Evolutionary conservation across 1,139 yeast genomes (phyloP), one percentile per base, ranked within the genome.

Genomic region (Scheffersomyces cryptocercus): DNA sequence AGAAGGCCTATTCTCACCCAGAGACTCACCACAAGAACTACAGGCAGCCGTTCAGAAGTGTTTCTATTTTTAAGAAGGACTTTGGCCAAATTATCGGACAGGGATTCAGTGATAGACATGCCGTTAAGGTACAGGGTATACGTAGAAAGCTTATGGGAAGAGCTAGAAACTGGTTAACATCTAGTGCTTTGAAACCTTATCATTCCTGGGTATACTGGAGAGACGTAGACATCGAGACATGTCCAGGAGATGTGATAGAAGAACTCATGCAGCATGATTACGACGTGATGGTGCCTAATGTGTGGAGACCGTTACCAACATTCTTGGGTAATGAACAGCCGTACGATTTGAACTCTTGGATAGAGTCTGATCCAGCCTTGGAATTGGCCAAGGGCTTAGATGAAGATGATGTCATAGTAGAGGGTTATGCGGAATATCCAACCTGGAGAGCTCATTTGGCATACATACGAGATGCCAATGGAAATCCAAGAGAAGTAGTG

Each of bases 201-300:
- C 97, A 89, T 64, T 84, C 95, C 2, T 89, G 96, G 96, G 96
- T 89, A 10, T 86, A 88, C 61, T 89, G 97, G 97, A 76, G 96
- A 65, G 97, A 89, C 62, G 96, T 83, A 3, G 97, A 89, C 61
- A 84, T 89, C 43, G 96, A 88, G 56, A 78, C 88, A 26, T 82
- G 88, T 55, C 95, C 96, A 0, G 87, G 88, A 13, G 74, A 85
- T 37, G 85, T 89, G 38, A 79, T 89, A 51, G 87, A 89, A 62
- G 88, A 82, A 58, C 71, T 89, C 64, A 88, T 88, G 90, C 76
- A 78, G 52, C 74, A 68, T 48, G 81, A 83, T 53, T 85, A 77
- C 55, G 97, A 89, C 61, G 88, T 89, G 11, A 77, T 89, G 64
- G 95, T 88, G 9, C 97, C 97, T 11, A 89, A 88, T 59, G 93